A percentile compares a stretch with the other conserved stretches of the same genome.
Conservation (phyloP, 1,284 basidiomycete genomes). For the Apiotrichum gracile region DNA sequence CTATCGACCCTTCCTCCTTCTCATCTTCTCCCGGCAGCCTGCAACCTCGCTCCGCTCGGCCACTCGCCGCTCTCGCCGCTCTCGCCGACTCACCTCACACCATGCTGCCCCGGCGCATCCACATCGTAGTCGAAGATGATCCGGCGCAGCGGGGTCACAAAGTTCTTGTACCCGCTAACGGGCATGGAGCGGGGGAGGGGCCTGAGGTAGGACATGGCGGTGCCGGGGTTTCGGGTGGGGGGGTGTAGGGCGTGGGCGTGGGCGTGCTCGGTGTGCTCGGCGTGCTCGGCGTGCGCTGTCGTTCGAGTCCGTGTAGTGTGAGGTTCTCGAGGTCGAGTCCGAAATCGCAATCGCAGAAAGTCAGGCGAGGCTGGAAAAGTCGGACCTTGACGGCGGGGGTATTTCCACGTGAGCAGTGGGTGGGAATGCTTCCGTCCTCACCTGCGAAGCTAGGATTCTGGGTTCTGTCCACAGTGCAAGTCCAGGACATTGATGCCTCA, state of each 20-base stretch:
- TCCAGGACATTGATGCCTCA: too few species aligned
- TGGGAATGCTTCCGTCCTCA: neutral
- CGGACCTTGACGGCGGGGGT: neutral
- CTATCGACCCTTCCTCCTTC: neutral
- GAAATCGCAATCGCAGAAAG: neutral
- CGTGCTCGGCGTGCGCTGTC: too few species aligned
- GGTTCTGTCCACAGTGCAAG: too few species aligned
- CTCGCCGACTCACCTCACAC: constrained; percentile 32
- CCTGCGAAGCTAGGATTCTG: neutral
- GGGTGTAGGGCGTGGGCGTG: neutral
- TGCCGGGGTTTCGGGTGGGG: neutral
- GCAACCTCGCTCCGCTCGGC: neutral
- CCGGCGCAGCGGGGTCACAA: constrained; percentile 41
- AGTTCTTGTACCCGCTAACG: constrained; percentile 42
- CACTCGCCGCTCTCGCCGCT: too few species aligned
- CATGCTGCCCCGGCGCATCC: constrained; percentile 34
- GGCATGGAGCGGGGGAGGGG: constrained; percentile 27
- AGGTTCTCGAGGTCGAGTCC: neutral
- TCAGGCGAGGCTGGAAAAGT: neutral
- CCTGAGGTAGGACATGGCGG: neutral
- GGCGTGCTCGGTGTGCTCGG: too few species aligned
- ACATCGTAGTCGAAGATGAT: constrained; percentile 44
- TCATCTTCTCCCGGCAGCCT: neutral
- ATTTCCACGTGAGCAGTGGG: neutral
- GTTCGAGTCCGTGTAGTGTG: neutral